Evolutionary conservation across 306 rosid species (phyloP), one percentile per base, ranked within the genome.

Genomic region (Canavalia ensiformis): DNA sequence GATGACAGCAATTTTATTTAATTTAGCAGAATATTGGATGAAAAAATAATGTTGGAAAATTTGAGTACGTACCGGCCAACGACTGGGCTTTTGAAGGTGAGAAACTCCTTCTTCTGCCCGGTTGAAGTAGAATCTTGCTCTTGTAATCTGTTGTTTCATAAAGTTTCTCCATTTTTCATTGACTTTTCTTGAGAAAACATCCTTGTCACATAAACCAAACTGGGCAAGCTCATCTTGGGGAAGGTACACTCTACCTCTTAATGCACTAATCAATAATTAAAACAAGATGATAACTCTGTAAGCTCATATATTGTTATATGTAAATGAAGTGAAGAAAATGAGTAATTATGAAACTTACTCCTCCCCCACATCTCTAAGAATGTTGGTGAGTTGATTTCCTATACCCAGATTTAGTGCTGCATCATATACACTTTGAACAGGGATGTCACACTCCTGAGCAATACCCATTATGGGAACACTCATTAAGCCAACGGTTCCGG

Each of bases 151-250:
- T 66, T 91, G 88, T 87, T 90, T 91, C 97, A 91, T 92, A 80
- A 92, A 95, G 78, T 85, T 88, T 84, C 89, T 89, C 97, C 97
- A 95, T 81, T 72, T 82, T 44, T 87, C 85, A 37, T 62, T 90
- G 18, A 92, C 90, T 11, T 88, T 88, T 78, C 90, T 75, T 34
- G 95, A 87, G 82, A 92, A 84, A 37, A 95, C 76, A 71, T 92
- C 97, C 2, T 80, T 57, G 33, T 92, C 91, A 9, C 89, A 72
- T 69, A 92, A 82, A 1, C 94, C 98, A 59, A 91, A 95, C 29
- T 91, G 92, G 4, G 86, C 91, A 25, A 95, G 95, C 91, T 95
- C 98, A 50, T 95, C 97, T 88, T 95, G 94, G 39, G 98, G 98
- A 79, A 92, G 94, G 83, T 95, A 92, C 25, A 92, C 90, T 85